A percentile compares a stretch with the other conserved stretches of the same genome.
Evolutionary conservation across 2,329 filamentous ascomycete genomes (phyloP).

Genomic region (Celoporthe dispersa): DNA sequence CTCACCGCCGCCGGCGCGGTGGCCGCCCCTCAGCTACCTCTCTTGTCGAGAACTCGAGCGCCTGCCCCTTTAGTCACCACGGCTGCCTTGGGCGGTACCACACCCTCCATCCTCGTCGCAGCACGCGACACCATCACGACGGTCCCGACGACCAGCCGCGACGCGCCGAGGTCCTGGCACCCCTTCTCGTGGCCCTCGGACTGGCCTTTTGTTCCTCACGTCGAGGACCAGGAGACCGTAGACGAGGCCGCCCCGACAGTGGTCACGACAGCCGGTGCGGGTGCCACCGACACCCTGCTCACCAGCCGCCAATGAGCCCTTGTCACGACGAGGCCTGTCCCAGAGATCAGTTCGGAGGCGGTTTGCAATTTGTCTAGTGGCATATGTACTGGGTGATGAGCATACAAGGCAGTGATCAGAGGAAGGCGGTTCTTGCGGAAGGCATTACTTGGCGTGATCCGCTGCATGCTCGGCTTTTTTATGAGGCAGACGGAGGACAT

Average conservation of each 20-base stretch:
- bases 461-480: not conserved
- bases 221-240: not conserved
- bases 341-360: not conserved
- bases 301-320: not conserved
- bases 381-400: slow-evolving; percentile 47
- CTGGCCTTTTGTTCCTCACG: slow-evolving; percentile 9
- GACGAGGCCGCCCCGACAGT: not conserved
- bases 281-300: too few relatives aligned
- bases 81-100: not conserved
- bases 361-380: slow-evolving; percentile 6
- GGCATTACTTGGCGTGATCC: not conserved
- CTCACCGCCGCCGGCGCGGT: not conserved
- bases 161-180: slow-evolving; percentile 1
- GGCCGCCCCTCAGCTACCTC: slow-evolving; percentile 4
- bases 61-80: not conserved
- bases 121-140: not conserved
- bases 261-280: too few relatives aligned
- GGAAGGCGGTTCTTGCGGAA: not conserved
- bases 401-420: slow-evolving; percentile 41
- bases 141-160: not conserved
- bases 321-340: slow-evolving; percentile 16
- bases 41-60: too few relatives aligned
- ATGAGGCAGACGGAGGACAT: not conserved
- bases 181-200: slow-evolving; percentile 2
- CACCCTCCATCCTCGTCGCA: not conserved